Conservation (phyloP, 805 yeast species). For the Candida sithepensis region DNA sequence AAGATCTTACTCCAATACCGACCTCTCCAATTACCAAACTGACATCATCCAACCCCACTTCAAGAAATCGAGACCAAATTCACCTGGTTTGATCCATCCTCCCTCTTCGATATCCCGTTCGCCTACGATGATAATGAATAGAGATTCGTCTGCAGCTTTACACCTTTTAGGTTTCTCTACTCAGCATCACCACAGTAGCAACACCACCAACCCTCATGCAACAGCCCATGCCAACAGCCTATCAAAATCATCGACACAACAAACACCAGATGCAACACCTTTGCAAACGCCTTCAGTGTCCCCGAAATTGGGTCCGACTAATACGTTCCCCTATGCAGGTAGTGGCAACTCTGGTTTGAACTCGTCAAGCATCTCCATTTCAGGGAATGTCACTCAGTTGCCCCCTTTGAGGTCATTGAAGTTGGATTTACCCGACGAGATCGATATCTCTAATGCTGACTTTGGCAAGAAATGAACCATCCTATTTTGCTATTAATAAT, state of each 20-base stretch:
- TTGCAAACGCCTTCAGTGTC: constrained; percentile 36
- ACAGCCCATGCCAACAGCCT: neutral
- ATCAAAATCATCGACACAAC: constrained; percentile 9
- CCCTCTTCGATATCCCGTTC: constrained; percentile 18
- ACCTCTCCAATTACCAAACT: constrained; percentile 25
- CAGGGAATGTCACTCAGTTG: constrained; percentile 20
- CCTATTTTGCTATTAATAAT: neutral
- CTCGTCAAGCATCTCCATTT: neutral
- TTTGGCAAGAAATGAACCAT: constrained; percentile 7
- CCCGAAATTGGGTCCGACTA: constrained; percentile 26
- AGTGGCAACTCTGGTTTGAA: neutral
- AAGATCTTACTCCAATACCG: constrained; percentile 38
- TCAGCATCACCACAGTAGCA: constrained; percentile 8
- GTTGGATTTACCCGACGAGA: constrained; percentile 44
- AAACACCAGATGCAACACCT: constrained; percentile 32
- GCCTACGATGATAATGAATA: constrained; percentile 18
- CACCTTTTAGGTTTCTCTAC: constrained; percentile 27
- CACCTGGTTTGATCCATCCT: constrained; percentile 33
- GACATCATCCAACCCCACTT: constrained; percentile 33
- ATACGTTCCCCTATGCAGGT: neutral
- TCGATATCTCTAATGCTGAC: constrained; percentile 17
- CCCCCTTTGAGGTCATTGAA: constrained; percentile 51
- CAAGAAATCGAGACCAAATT: constrained; percentile 49
- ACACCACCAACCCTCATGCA: neutral
- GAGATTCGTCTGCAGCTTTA: constrained; percentile 29